Percentiles rank a stretch among this genome's conserved stretches.
These are phyloP conservation scores for Hansenula anomala DNA, from an alignment of 1,139 yeast genomes.

Conservation along the genomic window DNA sequence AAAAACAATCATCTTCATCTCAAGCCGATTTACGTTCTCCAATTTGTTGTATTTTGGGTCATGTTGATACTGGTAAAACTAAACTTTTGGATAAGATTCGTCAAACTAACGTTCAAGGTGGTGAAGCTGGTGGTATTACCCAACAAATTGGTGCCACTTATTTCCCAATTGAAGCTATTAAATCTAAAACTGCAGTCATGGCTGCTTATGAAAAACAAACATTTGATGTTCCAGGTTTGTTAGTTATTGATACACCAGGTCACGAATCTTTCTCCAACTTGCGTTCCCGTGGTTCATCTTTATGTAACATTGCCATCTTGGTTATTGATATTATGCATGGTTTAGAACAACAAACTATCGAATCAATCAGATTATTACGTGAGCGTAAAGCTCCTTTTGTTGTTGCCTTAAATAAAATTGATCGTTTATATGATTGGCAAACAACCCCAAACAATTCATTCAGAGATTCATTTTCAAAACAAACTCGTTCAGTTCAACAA, in stretches of 20 bases:
- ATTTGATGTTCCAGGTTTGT: conserved; percentile 94
- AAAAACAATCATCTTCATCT: conserved; percentile 17
- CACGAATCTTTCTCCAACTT: conserved; percentile 98
- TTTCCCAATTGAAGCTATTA: conserved; percentile 94
- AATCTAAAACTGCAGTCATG: conserved; percentile 89
- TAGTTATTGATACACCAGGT: conserved; percentile 98
- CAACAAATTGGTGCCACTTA: conserved; percentile 99
- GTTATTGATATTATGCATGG: conserved; percentile 99
- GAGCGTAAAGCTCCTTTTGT: conserved; percentile 97
- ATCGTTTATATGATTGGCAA: conserved; percentile 95
- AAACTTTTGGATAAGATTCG: conserved; percentile 93
- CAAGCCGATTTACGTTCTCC: conserved; percentile 82
- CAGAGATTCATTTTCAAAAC: conserved; percentile 88
- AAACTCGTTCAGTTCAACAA: conserved; percentile 77
- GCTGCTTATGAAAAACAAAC: conserved; percentile 76
- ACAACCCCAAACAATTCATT: conserved; percentile 85
- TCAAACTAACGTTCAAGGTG: conserved; percentile 99
- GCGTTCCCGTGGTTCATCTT: conserved; percentile 97
- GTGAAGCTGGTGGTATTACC: conserved; percentile 99
- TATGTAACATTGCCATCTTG: conserved; percentile 97
- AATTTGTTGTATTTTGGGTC: conserved; percentile 97
- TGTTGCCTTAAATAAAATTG: conserved; percentile 95
- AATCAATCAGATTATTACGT: conserved; percentile 84
- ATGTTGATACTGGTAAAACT: conserved; percentile 99
- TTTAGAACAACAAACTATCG: conserved; percentile 94